Evolutionary conservation across 305 asterid genomes (phyloP), one percentile per base, ranked within the genome.

Genomic region (Fraxinus nigra): DNA sequence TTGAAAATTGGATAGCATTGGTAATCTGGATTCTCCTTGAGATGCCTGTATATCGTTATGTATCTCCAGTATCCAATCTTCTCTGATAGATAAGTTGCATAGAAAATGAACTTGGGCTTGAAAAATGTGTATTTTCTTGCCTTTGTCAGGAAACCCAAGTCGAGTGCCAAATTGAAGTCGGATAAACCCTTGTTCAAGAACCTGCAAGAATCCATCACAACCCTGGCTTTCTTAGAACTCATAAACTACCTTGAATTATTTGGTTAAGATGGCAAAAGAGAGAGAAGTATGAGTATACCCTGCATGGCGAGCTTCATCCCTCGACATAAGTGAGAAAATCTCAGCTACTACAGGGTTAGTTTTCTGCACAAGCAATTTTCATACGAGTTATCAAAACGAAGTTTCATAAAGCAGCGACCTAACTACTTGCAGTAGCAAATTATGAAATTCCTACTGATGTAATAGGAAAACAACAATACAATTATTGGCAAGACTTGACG

Each of bases 41-140:
- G 97, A 87, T 95, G 99, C 88, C 99, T 87, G 90, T 91, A 93
- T 81, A 95, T 95, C 83, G 99, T 94, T 65, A 95, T 94, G 94
- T 94, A 95, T 81, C 99, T 93, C 99, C 99, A 95, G 92, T 95
- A 95, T 3, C 99, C 99, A 20, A 95, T 95, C 92, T 95, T 95
- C 91, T 93, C 99, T 4, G 99, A 93, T 92, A 95, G 82, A 80
- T 95, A 96, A 7, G 98, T 94, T 0, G 98, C 98, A 72, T 97
- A 97, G 92, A 97, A 97, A 32, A 97, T 97, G 94, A 97, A 97
- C 90, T 97, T 97, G 1, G 98, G 99, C 93, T 97, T 97, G 98
- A 97, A 94, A 73, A 97, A 94, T 4, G 98, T 97, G 92, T 94
- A 97, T 76, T 97, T 97, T 86, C 99, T 86, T 61, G 99, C 99